These are phyloP conservation scores for Spathaspora jeffriesii DNA, from an alignment of 1,139 yeast genomes.

Conservation along the genomic window DNA sequence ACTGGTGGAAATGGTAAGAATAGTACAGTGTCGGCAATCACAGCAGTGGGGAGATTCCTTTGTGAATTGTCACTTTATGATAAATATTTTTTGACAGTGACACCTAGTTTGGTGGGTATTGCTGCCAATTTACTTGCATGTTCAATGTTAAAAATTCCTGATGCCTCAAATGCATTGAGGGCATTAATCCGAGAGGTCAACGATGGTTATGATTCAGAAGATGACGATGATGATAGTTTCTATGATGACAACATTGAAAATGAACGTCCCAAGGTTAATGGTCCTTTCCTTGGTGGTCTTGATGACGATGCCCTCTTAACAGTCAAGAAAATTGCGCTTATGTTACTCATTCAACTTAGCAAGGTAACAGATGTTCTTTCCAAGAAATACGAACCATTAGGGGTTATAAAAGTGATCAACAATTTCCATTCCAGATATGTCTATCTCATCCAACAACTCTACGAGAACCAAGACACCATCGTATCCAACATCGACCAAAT, in stretches of 20 bases:
- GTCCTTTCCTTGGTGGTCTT: constrained; percentile 56
- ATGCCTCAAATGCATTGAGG: constrained; percentile 31
- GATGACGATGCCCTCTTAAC: constrained; percentile 39
- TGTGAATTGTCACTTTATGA: constrained; percentile 80
- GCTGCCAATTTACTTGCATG: constrained; percentile 75
- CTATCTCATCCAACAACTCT: constrained; percentile 24
- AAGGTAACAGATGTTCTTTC: constrained; percentile 56
- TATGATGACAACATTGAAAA: constrained; percentile 26
- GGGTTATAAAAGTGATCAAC: constrained; percentile 40
- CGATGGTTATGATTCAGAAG: constrained; percentile 10
- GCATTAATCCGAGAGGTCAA: constrained; percentile 15
- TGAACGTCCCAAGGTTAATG: constrained; percentile 40
- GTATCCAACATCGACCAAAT: constrained; percentile 15
- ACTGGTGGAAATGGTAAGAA: constrained; percentile 7
- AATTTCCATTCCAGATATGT: constrained; percentile 30
- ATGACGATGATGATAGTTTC: constrained; percentile 16
- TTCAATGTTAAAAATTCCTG: constrained; percentile 54
- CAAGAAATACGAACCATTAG: constrained; percentile 50
- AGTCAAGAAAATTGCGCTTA: constrained; percentile 44
- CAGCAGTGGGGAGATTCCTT: constrained; percentile 63
- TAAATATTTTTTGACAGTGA: constrained; percentile 60
- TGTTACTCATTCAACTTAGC: constrained; percentile 46
- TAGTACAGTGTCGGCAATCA: constrained; percentile 46
- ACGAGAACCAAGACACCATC: constrained; percentile 23
- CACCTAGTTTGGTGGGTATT: constrained; percentile 64